Conservation (phyloP, 257 asterid genomes). For the Plantago major region DNA sequence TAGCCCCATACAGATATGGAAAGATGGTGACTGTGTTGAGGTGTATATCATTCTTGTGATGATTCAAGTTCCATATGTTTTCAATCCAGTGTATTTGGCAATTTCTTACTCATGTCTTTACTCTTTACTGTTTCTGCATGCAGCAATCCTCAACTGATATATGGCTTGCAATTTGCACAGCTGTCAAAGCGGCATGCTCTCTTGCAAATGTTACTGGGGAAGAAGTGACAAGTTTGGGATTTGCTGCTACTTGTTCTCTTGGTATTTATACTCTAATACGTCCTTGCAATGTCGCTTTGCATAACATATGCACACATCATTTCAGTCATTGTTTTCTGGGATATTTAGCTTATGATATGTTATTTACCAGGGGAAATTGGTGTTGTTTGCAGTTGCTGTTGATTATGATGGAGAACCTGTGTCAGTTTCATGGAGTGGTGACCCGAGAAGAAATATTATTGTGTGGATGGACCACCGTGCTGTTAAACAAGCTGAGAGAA, state of each 20-base stretch:
- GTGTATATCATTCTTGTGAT: conserved; percentile 28
- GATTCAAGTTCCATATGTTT: neutral
- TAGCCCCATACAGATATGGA: conserved; percentile 98
- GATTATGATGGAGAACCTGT: conserved; percentile 95
- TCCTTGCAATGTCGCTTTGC: conserved; percentile 1
- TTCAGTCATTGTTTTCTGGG: conserved; percentile 10
- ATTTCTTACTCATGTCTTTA: conserved; percentile 4
- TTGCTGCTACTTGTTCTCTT: conserved; percentile 96
- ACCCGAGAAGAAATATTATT: conserved; percentile 82
- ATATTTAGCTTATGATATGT: conserved; percentile 29
- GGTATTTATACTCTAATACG: conserved; percentile 42
- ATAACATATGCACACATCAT: conserved; percentile 4
- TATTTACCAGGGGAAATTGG: conserved; percentile 33
- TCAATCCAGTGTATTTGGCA: neutral
- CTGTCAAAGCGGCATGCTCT: conserved; percentile 80
- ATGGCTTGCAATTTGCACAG: conserved; percentile 97
- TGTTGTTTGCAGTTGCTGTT: conserved; percentile 73
- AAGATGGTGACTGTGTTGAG: conserved; percentile 91
- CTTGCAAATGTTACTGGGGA: conserved; percentile 65
- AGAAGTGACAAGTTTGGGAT: conserved; percentile 86
- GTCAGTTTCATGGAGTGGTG: conserved; percentile 87
- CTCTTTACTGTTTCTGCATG: conserved; percentile 9
- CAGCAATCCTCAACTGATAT: conserved; percentile 99
- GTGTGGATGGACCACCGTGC: conserved; percentile 99
- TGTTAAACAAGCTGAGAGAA: conserved; percentile 84